Base-by-base conservation (phyloP, 2,329 filamentous ascomycete species). In the Pseudopithomyces chartarum region DNA sequence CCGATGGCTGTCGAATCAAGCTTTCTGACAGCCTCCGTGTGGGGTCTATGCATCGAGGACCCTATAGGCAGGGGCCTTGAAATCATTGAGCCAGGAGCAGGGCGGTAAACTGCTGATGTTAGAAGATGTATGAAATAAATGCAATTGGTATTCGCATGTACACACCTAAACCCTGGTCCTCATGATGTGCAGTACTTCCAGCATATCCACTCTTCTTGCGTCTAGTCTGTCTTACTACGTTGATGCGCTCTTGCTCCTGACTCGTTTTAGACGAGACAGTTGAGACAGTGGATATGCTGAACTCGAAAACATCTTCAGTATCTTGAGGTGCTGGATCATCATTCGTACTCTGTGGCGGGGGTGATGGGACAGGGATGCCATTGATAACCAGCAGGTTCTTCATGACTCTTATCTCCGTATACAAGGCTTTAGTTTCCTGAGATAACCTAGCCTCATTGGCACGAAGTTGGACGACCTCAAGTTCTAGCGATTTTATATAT, bases 371-470 rank as follows among this genome's bases (percentile, higher is more conserved):
- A 11, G 43, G 32, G 13, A 73, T 65, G 3, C 64, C 62, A 50
- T 67, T 56, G 2, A 60, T 23, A 2, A 40, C 58, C 11, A 75
- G 45, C 6, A 64, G 46, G 15, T 20, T 50, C 17, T 66, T 66
- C 6, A 75, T 59, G 0, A 54, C 44, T 13, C 47, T 58, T 20
- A 75, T 56, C 23, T 72, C 67, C 13, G 63, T 40, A 43, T 68
- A 60, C 1, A 76, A 54, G 3, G 44, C 49, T 15, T 59, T 57
- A 1, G 67, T 67, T 43, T 75, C 66, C 29, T 64, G 60, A 17
- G 69, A 38, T 2, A 74, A 62, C 19, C 53, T 62, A 3, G 67
- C 61, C 64, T 77, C 71, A 38, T 69, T 71, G 39, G 68, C 66
- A 36, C 70, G 69, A 5, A 71, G 57, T 29, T 66, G 65, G 12